Conservation (phyloP, 192 early-diverging fungal genomes). For the Ambispora gerdemannii region DNA sequence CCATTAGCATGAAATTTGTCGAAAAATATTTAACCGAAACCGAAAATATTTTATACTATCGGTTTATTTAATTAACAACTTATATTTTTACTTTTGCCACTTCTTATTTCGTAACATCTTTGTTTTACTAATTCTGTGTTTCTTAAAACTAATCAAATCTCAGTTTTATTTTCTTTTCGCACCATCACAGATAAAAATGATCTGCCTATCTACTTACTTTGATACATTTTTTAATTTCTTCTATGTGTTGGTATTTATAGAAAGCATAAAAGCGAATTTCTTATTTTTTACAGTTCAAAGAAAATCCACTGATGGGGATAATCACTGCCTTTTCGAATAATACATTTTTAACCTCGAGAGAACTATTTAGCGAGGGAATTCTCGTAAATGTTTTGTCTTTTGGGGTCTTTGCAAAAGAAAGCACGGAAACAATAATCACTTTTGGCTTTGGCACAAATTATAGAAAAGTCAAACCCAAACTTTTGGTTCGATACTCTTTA, state of each 20-base stretch:
- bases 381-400: not conserved
- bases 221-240: not conserved
- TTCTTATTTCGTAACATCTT: no score
- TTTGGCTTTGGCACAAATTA: not conserved
- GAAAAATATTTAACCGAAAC: no score
- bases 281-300: not conserved
- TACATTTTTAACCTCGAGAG: not conserved
- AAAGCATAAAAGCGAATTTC: not conserved
- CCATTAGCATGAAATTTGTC: no score
- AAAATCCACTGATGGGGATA: conserved; percentile 4
- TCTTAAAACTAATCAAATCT: no score
- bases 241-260: not conserved
- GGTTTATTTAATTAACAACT: no score
- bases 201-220: not conserved
- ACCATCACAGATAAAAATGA: not conserved
- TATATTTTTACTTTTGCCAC: no score
- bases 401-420: not conserved
- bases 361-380: not conserved
- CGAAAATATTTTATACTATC: no score
- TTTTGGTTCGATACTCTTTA: not conserved
- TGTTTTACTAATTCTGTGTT: no score
- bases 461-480: not conserved
- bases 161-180: not conserved
- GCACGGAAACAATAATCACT: not conserved
- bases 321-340: not conserved